Base-by-base conservation (phyloP, 2,329 filamentous ascomycete genomes). In the Pseudogymnoascus sp. region DNA sequence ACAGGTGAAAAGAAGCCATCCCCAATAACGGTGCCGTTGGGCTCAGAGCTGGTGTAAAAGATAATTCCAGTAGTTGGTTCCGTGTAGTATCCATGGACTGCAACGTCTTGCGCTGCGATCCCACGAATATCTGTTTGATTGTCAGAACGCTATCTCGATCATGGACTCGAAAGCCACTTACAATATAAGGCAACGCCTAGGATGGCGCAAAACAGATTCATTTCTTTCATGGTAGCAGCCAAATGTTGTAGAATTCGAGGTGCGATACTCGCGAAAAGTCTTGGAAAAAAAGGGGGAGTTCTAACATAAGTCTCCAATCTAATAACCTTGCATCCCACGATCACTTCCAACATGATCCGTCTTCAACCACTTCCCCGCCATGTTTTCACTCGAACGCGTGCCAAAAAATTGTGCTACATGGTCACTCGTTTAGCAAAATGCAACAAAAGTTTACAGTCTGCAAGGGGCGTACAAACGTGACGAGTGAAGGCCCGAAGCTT, bases 51-150 rank as follows among this genome's bases (percentile, higher is more conserved):
- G 59, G 80, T 80, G 68, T 80, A 79, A 72, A 85, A 84, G 29
- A 72, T 75, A 67, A 85, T 84, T 19, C 80, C 80, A 9, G 82
- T 82, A 29, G 76, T 74, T 50, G 75, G 72, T 60, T 82, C 79
- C 10, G 75, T 78, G 68, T 77, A 81, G 26, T 59, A 62, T 40
- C 70, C 69, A 64, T 73, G 69, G 37, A 29, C 60, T 44, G 69
- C 70, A 66, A 71, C 68, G 64, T 72, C 71, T 62, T 72, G 71
- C 63, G 68, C 68, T 13, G 67, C 40, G 15, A 68, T 68, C 15
- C 60, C 59, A 60, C 46, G 56, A 50, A 67, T 44, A 62, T 65
- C 71, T 72, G 64, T 4, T 33, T 37, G 7, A 7, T 37, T 37
- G 69, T 42, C 67, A 64, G 38, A 21, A 60, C 38, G 7, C n/a